These are phyloP conservation scores for Cichorium intybus DNA, from an alignment of 140 eudicot genomes.

Conservation along the genomic window DNA sequence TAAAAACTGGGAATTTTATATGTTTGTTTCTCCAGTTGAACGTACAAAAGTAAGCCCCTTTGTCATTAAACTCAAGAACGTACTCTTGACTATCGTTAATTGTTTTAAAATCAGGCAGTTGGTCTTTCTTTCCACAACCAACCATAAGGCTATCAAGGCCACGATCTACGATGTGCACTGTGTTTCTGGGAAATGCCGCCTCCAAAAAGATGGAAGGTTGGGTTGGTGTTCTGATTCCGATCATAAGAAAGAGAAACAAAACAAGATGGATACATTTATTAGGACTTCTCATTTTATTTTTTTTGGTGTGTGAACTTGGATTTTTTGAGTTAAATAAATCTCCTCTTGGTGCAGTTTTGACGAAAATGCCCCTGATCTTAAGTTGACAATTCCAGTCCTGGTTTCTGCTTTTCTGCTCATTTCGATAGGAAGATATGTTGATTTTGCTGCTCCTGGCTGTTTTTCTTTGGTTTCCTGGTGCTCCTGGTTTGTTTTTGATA, in stretches of 20 bases:
- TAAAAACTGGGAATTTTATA: conserved; percentile 12
- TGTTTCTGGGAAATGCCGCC: conserved; percentile 4
- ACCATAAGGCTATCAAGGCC: background rate
- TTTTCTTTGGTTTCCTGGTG: no score
- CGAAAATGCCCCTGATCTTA: no score
- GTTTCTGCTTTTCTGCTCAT: no score
- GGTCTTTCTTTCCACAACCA: background rate
- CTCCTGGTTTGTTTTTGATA: background rate
- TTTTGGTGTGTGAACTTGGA: background rate
- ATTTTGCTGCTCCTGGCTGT: no score
- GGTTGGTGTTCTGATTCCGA: background rate
- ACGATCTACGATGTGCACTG: background rate
- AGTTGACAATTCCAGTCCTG: no score
- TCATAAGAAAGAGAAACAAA: conserved; percentile 10
- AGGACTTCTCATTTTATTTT: background rate
- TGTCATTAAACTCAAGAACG: background rate
- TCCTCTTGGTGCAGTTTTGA: no score
- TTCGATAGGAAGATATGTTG: no score
- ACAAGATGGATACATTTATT: background rate
- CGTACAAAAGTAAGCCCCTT: background rate
- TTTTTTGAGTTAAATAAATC: no score
- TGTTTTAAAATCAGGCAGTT: background rate
- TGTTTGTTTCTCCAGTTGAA: conserved; percentile 10
- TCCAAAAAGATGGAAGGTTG: background rate
- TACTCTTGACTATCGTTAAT: background rate